Evolutionary conservation across 2,329 filamentous ascomycete species (phyloP), one percentile per base, ranked within the genome.

Genomic region (Talaromyces marneffei): DNA sequence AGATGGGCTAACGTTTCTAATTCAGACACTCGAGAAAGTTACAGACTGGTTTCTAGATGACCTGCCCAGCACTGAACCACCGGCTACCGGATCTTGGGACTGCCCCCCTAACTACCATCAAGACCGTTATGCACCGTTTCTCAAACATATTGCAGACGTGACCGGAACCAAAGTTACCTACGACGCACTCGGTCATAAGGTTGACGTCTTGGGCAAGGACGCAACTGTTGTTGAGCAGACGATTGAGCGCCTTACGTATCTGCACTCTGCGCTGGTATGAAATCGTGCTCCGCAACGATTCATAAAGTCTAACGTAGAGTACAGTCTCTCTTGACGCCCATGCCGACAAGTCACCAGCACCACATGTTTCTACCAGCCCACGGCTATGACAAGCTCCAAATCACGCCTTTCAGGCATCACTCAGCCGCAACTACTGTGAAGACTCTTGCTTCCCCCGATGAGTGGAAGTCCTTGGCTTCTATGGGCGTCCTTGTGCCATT

Each of bases 201-300:
- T 74, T 14, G 64, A 66, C 20, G 66, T 75, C 16, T 66, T 66
- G 10, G 71, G 70, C 8, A 64, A 60, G 4, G 58, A 60, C 29
- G 50, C 44, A 9, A 61, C 31, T 7, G 67, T 70, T 59, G 69
- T 73, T 2, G 64, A 74, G 12, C 66, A 71, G 55, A 71, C 71
- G 39, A 50, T 74, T 31, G 62, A 61, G 9, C 69, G 66, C 27
- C 65, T 75, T 10, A 62, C 62, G n/a, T 66, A 65, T 20, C 59
- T 74, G 57, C 67, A 75, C 29, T 65, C 59, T 10, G 63, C 66
- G 1, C 58, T 74, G 59, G 73, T 74, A 65, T 65, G 69, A 62
- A 31, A 9, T 48, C n/a, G 16, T 14, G 4, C 37, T 31, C 23
- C 12, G 8, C 20, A 33, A 20, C 9, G 10, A 39, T 50, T 23